Evolutionary conservation across 2,329 filamentous ascomycete genomes (phyloP).

Genomic region (Beauveria sp.): DNA sequence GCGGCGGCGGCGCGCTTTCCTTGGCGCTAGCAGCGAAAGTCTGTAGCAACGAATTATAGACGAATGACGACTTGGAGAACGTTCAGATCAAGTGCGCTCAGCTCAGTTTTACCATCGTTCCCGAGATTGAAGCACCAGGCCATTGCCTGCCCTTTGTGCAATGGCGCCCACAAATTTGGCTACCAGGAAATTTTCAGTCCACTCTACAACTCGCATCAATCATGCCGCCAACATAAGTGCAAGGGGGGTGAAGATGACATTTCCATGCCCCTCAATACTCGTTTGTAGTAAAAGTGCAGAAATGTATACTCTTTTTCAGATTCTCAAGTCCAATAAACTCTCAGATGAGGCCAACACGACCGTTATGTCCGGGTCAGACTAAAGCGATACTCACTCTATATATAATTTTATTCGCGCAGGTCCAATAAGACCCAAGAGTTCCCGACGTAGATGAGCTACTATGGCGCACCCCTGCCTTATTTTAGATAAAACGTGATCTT

Average conservation of each 20-base stretch:
- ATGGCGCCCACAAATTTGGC: slow-evolving; percentile 52
- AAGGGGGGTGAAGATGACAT: slow-evolving; percentile 21
- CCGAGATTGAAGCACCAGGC: slow-evolving; percentile 53
- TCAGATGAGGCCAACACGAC: too few relatives aligned
- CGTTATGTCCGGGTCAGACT: too few relatives aligned
- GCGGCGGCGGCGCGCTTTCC: too few relatives aligned
- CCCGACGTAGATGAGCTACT: too few relatives aligned
- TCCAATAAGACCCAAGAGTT: slow-evolving; percentile 18
- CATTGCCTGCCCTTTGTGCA: slow-evolving; percentile 49
- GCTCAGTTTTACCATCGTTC: slow-evolving; percentile 49
- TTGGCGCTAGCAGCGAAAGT: too few relatives aligned
- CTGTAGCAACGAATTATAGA: slow-evolving; percentile 45
- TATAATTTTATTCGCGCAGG: slow-evolving; percentile 24
- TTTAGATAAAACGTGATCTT: too few relatives aligned
- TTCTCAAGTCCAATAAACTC: too few relatives aligned
- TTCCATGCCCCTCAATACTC: slow-evolving; percentile 19
- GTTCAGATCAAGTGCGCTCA: slow-evolving; percentile 45
- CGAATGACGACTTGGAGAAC: slow-evolving; percentile 39
- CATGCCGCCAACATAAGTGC: slow-evolving; percentile 20
- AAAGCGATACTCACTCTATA: slow-evolving; percentile 25
- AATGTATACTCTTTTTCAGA: too few relatives aligned
- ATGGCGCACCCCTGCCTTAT: too few relatives aligned
- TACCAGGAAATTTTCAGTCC: slow-evolving; percentile 38
- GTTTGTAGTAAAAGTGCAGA: too few relatives aligned
- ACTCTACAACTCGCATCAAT: slow-evolving; percentile 31